Evolutionary conservation across 164 flowering plant species (phyloP).

Genomic region (Tinospora cordifolia): DNA sequence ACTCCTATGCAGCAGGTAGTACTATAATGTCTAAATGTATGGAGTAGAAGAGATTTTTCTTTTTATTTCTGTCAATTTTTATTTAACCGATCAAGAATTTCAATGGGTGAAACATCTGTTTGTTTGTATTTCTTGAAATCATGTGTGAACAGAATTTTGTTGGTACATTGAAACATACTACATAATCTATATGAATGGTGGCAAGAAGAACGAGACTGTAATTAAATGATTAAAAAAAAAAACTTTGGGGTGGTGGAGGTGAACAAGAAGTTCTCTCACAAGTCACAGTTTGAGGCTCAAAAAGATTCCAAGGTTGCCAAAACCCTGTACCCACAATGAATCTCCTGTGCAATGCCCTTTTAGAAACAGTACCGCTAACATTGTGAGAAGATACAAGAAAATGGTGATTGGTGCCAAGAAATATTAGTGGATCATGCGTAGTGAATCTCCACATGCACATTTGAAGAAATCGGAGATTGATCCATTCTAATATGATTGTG

Average conservation of each 20-base stretch:
- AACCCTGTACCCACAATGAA: no score
- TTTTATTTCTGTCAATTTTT: neutral
- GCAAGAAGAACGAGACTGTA: no score
- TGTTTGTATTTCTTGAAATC: neutral
- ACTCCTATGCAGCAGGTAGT: slow-evolving; percentile 88
- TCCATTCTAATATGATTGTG: neutral
- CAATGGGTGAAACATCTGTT: neutral
- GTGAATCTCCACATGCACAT: neutral
- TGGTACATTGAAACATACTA: neutral
- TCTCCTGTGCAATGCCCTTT: no score
- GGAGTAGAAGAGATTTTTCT: neutral
- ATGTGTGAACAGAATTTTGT: neutral
- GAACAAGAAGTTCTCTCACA: no score
- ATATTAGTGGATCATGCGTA: neutral
- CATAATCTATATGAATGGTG: neutral
- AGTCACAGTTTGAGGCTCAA: no score
- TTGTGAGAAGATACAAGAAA: no score
- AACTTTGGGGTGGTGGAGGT: no score
- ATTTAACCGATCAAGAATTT: neutral
- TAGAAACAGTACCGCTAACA: no score
- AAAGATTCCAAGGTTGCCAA: no score
- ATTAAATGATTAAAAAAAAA: no score
- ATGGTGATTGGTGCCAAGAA: neutral
- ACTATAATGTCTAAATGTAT: neutral
- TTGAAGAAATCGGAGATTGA: neutral